Evolutionary conservation across 2,329 filamentous ascomycete species (phyloP).

Genomic region (Aschersonia sp.): DNA sequence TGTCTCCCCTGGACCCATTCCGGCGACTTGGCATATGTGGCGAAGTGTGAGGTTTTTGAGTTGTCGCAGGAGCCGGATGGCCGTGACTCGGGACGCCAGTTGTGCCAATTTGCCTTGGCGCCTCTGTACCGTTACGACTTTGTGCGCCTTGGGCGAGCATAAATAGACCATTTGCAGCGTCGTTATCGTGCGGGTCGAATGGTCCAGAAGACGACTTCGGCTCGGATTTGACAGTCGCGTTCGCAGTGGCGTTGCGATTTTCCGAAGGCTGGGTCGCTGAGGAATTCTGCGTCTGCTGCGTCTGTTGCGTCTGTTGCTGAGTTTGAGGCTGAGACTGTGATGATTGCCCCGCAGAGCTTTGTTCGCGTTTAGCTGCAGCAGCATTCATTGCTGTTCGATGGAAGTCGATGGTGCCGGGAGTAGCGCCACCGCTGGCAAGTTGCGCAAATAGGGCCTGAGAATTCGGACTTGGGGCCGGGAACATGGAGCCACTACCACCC

Average conservation of each 20-base stretch:
- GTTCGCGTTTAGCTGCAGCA: conserved; percentile 47
- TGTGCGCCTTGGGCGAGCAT: conserved; percentile 69
- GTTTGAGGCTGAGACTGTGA: conserved; percentile 10
- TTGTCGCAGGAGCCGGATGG: conserved; percentile 25
- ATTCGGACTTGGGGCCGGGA: conserved; percentile 80
- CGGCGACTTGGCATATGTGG: conserved; percentile 37
- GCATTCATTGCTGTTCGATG: conserved; percentile 83
- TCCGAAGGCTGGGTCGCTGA: conserved; percentile 43
- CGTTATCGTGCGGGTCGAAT: conserved; percentile 83
- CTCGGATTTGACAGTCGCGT: conserved; percentile 28
- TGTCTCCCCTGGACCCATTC: conserved; percentile 38
- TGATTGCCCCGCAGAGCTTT: conserved; percentile 16
- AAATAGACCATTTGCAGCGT: conserved; percentile 87
- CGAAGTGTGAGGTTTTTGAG: conserved; percentile 26
- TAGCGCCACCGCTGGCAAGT: conserved; percentile 67
- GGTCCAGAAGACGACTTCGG: conserved; percentile 42
- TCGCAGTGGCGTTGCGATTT: conserved; percentile 21
- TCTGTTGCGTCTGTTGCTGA: conserved; percentile 23
- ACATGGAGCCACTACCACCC: conserved; percentile 93
- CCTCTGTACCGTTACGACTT: conserved; percentile 45
- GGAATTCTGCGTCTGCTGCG: conserved; percentile 10
- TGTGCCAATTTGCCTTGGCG: conserved; percentile 31
- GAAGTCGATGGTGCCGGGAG: conserved; percentile 84
- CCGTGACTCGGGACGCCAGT: conserved; percentile 32
- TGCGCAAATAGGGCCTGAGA: conserved; percentile 71